Evolutionary conservation across 2,329 filamentous ascomycete genomes (phyloP).

Genomic region (Epichloe uncinata): DNA sequence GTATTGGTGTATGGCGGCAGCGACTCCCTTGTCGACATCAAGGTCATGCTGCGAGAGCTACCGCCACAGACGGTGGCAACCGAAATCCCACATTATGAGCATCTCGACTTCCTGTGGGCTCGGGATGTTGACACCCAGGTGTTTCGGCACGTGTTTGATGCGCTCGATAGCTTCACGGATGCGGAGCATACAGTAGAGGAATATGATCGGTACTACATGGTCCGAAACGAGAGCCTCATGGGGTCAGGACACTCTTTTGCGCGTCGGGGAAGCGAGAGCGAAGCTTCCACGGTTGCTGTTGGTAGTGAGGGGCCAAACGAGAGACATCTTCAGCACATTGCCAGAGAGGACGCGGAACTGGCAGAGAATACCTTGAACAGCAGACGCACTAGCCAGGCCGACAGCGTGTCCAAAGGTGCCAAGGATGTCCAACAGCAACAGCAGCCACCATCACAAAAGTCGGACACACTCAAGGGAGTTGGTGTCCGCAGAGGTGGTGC

Average conservation of each 20-base stretch:
- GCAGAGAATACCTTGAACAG: not conserved
- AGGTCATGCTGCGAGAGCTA: conserved; percentile 80
- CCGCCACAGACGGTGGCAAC: conserved; percentile 74
- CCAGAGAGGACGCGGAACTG: conserved; percentile 12
- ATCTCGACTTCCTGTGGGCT: conserved; percentile 94
- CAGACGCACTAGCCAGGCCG: not conserved
- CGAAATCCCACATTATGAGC: conserved; percentile 85
- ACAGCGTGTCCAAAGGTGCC: not conserved
- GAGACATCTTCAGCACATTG: conserved; percentile 16
- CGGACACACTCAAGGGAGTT: conserved; percentile 17
- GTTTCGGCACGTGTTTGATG: conserved; percentile 84
- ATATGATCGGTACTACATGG: conserved; percentile 42
- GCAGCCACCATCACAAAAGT: conserved; percentile 2
- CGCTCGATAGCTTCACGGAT: conserved; percentile 58
- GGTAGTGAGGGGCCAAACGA: conserved; percentile 1
- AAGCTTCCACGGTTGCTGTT: conserved; percentile 19
- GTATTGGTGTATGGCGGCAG: conserved; percentile 87
- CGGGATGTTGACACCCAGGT: conserved; percentile 71
- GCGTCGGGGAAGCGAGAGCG: conserved; percentile 23
- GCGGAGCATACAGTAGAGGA: conserved; percentile 46
- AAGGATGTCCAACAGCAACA: not conserved
- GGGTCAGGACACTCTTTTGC: conserved; percentile 19
- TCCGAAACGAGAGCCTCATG: conserved; percentile 36
- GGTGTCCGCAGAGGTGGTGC: conserved; percentile 11
- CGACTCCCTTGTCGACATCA: conserved; percentile 88